Evolutionary conservation across 805 yeast species (phyloP).

Genomic region (Cephaloascus albidus): DNA sequence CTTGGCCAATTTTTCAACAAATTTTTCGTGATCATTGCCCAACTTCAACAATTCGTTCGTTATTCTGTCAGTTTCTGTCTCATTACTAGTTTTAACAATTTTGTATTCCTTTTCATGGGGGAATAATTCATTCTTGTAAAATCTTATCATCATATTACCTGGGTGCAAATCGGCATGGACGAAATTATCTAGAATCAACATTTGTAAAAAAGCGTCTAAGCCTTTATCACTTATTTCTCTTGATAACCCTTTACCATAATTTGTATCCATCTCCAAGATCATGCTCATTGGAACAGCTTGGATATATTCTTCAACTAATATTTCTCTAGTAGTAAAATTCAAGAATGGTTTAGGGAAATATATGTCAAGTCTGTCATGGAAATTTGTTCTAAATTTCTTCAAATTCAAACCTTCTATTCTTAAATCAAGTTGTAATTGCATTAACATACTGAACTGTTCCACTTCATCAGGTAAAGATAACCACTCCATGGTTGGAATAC

Average conservation of each 20-base stretch:
- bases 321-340: slow-evolving; percentile 54
- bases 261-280: slow-evolving; percentile 41
- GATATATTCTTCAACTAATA: slow-evolving; percentile 79
- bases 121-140: slow-evolving; percentile 39
- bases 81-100: slow-evolving; percentile 31
- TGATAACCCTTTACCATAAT: slow-evolving; percentile 43
- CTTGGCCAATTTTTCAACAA: slow-evolving; percentile 36
- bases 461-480: slow-evolving; percentile 91
- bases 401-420: slow-evolving; percentile 85
- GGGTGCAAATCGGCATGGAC: slow-evolving; percentile 97
- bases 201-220: slow-evolving; percentile 83
- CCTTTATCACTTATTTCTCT: slow-evolving; percentile 72
- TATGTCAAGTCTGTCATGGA: slow-evolving; percentile 45
- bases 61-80: slow-evolving; percentile 35
- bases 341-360: slow-evolving; percentile 75
- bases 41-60: slow-evolving; percentile 28
- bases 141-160: slow-evolving; percentile 80
- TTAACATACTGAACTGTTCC: slow-evolving; percentile 72
- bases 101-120: slow-evolving; percentile 31
- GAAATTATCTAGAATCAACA: slow-evolving; percentile 89
- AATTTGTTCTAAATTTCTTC: slow-evolving; percentile 61
- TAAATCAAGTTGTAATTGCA: slow-evolving; percentile 83
- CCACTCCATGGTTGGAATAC: slow-evolving; percentile 96
- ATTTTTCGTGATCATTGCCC: slow-evolving; percentile 23
- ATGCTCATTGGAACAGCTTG: slow-evolving; percentile 76